A percentile compares a stretch with the other conserved stretches of the same genome.
These are phyloP conservation scores for Ulvella scutata DNA, from an alignment of 139 green algal species.

Conservation along the genomic window DNA sequence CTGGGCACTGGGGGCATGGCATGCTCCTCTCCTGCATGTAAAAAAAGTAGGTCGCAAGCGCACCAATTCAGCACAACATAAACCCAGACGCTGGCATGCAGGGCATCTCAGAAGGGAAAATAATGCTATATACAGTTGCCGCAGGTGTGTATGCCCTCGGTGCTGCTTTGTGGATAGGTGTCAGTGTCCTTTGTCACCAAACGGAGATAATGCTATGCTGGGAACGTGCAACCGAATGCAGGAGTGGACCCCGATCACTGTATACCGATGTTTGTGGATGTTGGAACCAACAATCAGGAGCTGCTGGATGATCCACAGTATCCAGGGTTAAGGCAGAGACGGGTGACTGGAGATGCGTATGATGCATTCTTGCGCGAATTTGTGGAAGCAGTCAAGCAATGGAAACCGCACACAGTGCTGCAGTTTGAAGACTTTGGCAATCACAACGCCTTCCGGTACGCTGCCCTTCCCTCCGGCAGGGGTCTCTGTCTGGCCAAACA, in stretches of 20 bases:
- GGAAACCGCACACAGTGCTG: slow-evolving; percentile 45
- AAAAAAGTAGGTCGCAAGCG: no score
- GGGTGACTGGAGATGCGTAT: slow-evolving; percentile 25
- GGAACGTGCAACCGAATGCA: not conserved
- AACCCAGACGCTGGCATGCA: no score
- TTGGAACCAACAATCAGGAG: slow-evolving; percentile 69
- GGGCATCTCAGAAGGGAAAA: slow-evolving; percentile 70
- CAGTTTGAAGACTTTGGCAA: slow-evolving; percentile 92
- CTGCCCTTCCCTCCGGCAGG: not conserved
- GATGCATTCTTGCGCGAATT: slow-evolving; percentile 45
- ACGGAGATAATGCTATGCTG: no score
- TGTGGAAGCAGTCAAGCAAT: slow-evolving; percentile 25
- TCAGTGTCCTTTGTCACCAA: no score
- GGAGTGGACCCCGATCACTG: slow-evolving; percentile 34
- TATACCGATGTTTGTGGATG: slow-evolving; percentile 76
- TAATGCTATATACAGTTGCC: slow-evolving; percentile 52
- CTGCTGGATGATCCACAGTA: slow-evolving; percentile 64
- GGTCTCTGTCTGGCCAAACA: no score
- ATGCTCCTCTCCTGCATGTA: no score
- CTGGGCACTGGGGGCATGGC: slow-evolving; percentile 67
- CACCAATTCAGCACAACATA: no score
- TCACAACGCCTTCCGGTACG: slow-evolving; percentile 47
- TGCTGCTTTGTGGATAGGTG: no score
- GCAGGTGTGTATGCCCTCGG: no score
- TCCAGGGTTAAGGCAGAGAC: slow-evolving; percentile 24